Evolutionary conservation across 1,284 basidiomycete species (phyloP).

Genomic region (Inonotus hispidus): DNA sequence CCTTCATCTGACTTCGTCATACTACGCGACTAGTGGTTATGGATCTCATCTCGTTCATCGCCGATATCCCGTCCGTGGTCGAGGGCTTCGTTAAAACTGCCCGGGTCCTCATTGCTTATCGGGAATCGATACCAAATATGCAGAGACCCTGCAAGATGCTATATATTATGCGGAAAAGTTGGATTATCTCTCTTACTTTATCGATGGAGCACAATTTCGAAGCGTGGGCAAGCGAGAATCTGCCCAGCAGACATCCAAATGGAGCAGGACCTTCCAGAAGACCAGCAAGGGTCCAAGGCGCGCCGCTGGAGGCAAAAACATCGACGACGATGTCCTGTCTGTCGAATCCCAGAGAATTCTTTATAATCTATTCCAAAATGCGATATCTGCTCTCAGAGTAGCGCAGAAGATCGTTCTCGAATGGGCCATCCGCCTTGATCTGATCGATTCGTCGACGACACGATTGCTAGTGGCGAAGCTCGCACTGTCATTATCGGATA

Average conservation of each 20-base stretch:
- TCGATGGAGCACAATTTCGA: background rate
- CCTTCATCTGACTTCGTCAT: too few relatives aligned
- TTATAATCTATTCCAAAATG: background rate
- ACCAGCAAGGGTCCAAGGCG: background rate
- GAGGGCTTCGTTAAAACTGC: conserved; percentile 1
- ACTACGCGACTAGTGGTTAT: too few relatives aligned
- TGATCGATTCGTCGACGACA: background rate
- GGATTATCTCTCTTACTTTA: background rate
- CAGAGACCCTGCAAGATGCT: background rate
- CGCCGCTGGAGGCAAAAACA: background rate
- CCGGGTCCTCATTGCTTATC: background rate
- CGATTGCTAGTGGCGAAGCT: background rate
- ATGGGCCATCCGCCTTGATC: background rate
- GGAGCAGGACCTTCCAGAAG: background rate
- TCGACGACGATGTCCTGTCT: background rate
- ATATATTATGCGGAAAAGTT: background rate
- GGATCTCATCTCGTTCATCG: too few relatives aligned
- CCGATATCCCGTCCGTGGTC: background rate
- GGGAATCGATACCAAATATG: background rate
- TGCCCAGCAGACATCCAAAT: background rate
- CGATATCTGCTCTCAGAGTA: background rate
- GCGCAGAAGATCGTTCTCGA: background rate
- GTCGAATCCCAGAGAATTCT: background rate
- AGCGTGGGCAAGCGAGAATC: background rate
- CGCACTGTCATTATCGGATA: background rate